A percentile compares a stretch with the other conserved stretches of the same genome.
Evolutionary conservation across 2,329 filamentous ascomycete genomes (phyloP).

Genomic region (Neofusicoccum cordaticola): DNA sequence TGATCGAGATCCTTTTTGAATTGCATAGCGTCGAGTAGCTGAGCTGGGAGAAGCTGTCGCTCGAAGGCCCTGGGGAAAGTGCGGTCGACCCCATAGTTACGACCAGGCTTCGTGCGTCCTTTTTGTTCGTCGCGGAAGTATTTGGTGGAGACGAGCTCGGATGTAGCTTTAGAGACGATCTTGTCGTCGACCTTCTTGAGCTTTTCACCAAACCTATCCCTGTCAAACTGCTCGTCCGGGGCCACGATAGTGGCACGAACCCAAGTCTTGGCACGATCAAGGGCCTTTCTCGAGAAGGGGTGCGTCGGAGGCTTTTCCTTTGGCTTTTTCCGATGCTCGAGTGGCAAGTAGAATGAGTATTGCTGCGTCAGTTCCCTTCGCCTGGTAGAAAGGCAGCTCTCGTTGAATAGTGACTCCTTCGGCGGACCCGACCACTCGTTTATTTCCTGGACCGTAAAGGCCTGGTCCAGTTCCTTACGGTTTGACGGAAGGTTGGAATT

Average conservation of each 20-base stretch:
- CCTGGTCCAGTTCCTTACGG: conserved; percentile 43
- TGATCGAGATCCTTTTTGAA: conserved; percentile 62
- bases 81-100: conserved; percentile 63
- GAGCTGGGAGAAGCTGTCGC: conserved; percentile 34
- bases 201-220: conserved; percentile 39
- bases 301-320: not conserved
- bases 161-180: conserved; percentile 48
- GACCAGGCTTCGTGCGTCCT: conserved; percentile 56
- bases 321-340: conserved; percentile 26
- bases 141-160: conserved; percentile 51
- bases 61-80: conserved; percentile 56
- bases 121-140: conserved; percentile 62
- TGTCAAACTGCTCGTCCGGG: conserved; percentile 39
- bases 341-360: conserved; percentile 15
- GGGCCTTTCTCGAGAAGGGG: not conserved
- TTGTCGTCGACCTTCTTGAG: conserved; percentile 33
- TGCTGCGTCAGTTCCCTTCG: conserved; percentile 33
- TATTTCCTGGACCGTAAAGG: conserved; percentile 43
- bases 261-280: conserved; percentile 28
- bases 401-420: conserved; percentile 56
- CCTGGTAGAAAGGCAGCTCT: conserved; percentile 37
- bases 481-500: conserved; percentile 17
- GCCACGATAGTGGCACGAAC: conserved; percentile 46
- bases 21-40: conserved; percentile 51
- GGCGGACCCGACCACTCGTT: conserved; percentile 41